phyloP scores from a whole-genome alignment of 306 rosid species.

The Sindora glabra region DNA sequence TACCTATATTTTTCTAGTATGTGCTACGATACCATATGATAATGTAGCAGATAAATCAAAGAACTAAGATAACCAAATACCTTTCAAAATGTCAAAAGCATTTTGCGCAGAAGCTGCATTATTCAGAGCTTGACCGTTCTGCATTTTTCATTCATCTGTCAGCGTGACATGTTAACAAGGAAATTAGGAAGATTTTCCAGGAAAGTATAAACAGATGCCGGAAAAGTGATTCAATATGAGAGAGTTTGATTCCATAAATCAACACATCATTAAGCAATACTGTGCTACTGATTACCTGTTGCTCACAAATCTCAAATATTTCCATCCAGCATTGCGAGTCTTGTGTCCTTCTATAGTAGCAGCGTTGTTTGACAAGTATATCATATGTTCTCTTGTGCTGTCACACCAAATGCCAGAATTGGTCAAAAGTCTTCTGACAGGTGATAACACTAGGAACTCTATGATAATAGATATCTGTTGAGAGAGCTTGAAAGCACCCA shows the following conservation, averaged over 20 bases:
- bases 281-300: too few relatives aligned
- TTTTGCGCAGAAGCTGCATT: conserved; percentile 82
- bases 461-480: conserved; percentile 62
- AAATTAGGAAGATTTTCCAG: too few relatives aligned
- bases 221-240: neutral
- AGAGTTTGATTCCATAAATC: too few relatives aligned
- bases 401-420: conserved; percentile 13
- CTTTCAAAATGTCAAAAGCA: conserved; percentile 88
- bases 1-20: too few relatives aligned
- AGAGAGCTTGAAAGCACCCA: conserved; percentile 97
- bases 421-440: conserved; percentile 8
- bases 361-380: conserved; percentile 92
- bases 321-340: conserved; percentile 97
- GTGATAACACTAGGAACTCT: neutral
- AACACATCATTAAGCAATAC: too few relatives aligned
- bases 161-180: too few relatives aligned
- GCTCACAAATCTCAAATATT: conserved; percentile 89
- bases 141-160: conserved; percentile 87
- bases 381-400: conserved; percentile 96
- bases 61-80: conserved; percentile 15
- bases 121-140: conserved; percentile 85
- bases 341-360: conserved; percentile 87
- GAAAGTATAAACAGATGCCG: too few relatives aligned
- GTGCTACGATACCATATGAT: neutral
- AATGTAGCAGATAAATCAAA: conserved; percentile 3